These are phyloP conservation scores for Prunus campanulata DNA, from an alignment of 306 rosid species.

Conservation along the genomic window DNA sequence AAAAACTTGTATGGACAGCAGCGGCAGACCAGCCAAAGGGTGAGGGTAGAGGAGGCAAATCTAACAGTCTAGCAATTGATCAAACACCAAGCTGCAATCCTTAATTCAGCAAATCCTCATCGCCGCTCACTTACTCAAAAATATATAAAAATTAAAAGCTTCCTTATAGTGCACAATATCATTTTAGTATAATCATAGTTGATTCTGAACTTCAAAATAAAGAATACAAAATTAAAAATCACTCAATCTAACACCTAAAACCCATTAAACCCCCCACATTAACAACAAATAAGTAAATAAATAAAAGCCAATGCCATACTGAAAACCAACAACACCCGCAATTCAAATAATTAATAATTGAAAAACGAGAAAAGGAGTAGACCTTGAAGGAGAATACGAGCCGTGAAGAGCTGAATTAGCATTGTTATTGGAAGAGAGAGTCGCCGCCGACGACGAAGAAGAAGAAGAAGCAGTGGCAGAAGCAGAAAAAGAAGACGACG, in stretches of 20 bases:
- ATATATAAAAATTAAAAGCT: background rate
- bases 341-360: background rate
- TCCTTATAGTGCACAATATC: background rate
- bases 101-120: background rate
- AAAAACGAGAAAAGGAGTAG: background rate
- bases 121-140: conserved; percentile 3
- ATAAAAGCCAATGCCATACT: conserved; percentile 34
- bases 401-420: conserved; percentile 53
- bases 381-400: conserved; percentile 76
- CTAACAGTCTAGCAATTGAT: conserved; percentile 2
- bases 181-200: background rate
- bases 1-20: background rate
- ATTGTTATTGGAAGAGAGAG: conserved; percentile 41
- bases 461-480: conserved; percentile 33
- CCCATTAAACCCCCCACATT: conserved; percentile 19
- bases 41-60: background rate
- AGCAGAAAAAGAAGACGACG: conserved; percentile 37
- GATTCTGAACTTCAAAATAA: background rate
- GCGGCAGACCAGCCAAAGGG: background rate
- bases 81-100: background rate
- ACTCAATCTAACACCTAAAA: conserved; percentile 16
- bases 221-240: too few relatives aligned
- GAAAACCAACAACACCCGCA: background rate
- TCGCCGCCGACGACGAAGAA: conserved; percentile 34
- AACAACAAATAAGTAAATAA: conserved; percentile 5